Conservation (phyloP, 805 yeast species). For the Pichia manshurica region DNA sequence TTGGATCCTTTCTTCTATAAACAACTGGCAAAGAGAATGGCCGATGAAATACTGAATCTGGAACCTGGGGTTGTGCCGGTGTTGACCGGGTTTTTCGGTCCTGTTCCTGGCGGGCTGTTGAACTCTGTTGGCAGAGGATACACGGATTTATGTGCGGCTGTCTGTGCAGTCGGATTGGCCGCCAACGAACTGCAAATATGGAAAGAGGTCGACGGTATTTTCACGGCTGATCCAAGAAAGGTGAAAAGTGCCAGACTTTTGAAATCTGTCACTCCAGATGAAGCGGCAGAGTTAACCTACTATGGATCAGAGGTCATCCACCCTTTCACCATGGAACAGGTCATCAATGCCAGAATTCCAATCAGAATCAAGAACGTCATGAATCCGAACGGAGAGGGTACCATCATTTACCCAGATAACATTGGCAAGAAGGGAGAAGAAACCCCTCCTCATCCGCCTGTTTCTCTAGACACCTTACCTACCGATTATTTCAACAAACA, state of each 20-base stretch:
- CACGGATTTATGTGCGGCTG: slow-evolving; percentile 96
- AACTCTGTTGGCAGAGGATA: slow-evolving; percentile 96
- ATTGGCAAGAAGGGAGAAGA: slow-evolving; percentile 77
- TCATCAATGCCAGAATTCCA: slow-evolving; percentile 90
- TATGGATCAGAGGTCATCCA: slow-evolving; percentile 98
- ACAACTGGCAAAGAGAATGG: slow-evolving; percentile 48
- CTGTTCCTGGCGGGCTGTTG: slow-evolving; percentile 91
- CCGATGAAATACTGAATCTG: slow-evolving; percentile 38
- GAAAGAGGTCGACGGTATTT: slow-evolving; percentile 99
- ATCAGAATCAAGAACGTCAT: slow-evolving; percentile 94
- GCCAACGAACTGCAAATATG: slow-evolving; percentile 96
- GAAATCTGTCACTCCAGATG: slow-evolving; percentile 91
- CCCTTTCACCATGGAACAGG: slow-evolving; percentile 99
- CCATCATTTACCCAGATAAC: slow-evolving; percentile 90
- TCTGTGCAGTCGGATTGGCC: slow-evolving; percentile 84
- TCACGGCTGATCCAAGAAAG: slow-evolving; percentile 97
- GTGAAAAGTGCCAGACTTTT: slow-evolving; percentile 84
- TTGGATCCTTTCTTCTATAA: slow-evolving; percentile 64
- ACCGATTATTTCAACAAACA: slow-evolving; percentile 37
- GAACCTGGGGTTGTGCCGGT: slow-evolving; percentile 63
- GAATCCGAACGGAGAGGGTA: slow-evolving; percentile 90
- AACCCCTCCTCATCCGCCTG: slow-evolving; percentile 95
- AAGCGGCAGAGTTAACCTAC: slow-evolving; percentile 96
- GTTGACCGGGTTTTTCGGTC: slow-evolving; percentile 91
- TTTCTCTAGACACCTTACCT: slow-evolving; percentile 51